Percentiles rank a stretch among this genome's conserved stretches.
These are phyloP conservation scores for Monosporascus sp. DNA, from an alignment of 2,329 filamentous ascomycete genomes.

Conservation along the genomic window DNA sequence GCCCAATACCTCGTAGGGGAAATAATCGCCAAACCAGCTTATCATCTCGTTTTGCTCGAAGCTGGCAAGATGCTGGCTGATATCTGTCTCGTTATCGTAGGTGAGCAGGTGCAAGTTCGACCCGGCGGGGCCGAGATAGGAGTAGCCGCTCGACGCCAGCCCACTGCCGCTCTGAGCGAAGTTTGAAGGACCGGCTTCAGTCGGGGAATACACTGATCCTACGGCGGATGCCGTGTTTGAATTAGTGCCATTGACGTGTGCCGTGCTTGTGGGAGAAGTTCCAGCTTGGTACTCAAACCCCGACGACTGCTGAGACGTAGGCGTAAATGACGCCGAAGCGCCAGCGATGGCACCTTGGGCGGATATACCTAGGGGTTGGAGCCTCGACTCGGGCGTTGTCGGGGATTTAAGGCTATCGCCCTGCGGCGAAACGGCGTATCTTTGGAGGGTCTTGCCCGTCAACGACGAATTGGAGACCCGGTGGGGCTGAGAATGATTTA, in stretches of 20 bases:
- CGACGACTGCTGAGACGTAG: conserved; percentile 36
- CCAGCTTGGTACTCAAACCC: conserved; percentile 35
- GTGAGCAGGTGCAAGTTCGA: conserved; percentile 25
- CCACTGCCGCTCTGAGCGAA: conserved; percentile 27
- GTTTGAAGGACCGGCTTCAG: conserved; percentile 20
- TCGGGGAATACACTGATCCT: conserved; percentile 6
- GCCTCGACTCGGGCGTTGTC: conserved; percentile 23
- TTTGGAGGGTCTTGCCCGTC: conserved; percentile 19
- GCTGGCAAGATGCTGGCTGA: conserved; percentile 27
- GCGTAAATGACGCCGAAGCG: conserved; percentile 30
- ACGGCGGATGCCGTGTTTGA: conserved; percentile 2
- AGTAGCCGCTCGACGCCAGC: conserved; percentile 25
- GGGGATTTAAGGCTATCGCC: conserved; percentile 28
- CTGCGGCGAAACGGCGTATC: conserved; percentile 20
- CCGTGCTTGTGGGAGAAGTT: conserved; percentile 37
- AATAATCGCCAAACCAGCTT: conserved; percentile 30
- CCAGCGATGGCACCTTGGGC: conserved; percentile 16
- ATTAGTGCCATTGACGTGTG: conserved; percentile 27
- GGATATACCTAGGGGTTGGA: conserved; percentile 20
- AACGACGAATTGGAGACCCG: conserved; percentile 18
- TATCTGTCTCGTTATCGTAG: conserved; percentile 30
- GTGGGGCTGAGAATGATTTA: conserved; percentile 18
- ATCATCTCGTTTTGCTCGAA: conserved; percentile 30
- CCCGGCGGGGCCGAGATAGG: conserved; percentile 21
- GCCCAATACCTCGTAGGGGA: conserved; percentile 25